Percentiles rank a stretch among this genome's conserved stretches.
Evolutionary conservation across 164 flowering plant genomes (phyloP).

Genomic region (Magnolia officinalis): DNA sequence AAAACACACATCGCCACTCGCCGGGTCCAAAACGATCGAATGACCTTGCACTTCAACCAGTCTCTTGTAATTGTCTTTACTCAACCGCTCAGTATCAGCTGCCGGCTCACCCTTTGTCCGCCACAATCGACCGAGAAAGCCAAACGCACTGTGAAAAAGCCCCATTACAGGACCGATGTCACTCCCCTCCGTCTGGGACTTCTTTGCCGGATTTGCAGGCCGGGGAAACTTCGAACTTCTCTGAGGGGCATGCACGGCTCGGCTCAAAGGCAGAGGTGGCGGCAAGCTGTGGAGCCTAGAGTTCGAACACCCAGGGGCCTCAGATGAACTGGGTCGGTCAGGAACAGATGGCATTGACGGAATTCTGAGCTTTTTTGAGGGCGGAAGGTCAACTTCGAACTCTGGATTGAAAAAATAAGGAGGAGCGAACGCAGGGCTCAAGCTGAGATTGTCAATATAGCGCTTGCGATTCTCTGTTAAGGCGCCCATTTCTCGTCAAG

Average conservation of each 20-base stretch:
- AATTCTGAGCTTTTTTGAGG: conserved; percentile 30
- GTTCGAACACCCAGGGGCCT: conserved; percentile 25
- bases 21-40: neutral
- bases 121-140: neutral
- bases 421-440: neutral
- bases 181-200: neutral
- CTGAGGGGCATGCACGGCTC: conserved; percentile 8
- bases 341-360: conserved; percentile 4
- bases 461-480: conserved; percentile 46
- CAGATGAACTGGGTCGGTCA: neutral
- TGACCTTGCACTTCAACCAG: neutral
- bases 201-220: neutral
- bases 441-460: conserved; percentile 30
- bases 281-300: conserved; percentile 22
- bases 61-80: neutral
- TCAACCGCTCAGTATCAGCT: neutral
- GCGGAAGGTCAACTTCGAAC: conserved; percentile 10
- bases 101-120: neutral
- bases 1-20: neutral
- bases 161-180: neutral
- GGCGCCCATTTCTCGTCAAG: conserved; percentile 42
- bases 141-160: neutral
- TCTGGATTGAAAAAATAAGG: conserved; percentile 10
- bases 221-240: neutral
- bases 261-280: conserved; percentile 1